Base-by-base conservation (phyloP, 2,329 filamentous ascomycete species). In the Paracamarosporium sp. region DNA sequence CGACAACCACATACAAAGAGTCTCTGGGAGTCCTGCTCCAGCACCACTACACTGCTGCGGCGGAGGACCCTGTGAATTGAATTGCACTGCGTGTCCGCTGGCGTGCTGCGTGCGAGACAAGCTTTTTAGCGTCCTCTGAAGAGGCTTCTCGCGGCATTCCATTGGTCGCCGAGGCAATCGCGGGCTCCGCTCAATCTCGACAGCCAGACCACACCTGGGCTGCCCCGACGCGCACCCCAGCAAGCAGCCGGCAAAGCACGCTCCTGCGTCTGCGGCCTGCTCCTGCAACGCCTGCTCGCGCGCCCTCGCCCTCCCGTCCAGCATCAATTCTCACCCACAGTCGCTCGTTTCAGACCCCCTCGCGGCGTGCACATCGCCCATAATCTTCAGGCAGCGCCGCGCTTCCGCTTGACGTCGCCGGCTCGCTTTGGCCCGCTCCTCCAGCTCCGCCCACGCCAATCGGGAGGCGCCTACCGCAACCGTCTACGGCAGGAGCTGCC, bases 291-390 rank as follows among this genome's bases (percentile, higher is more conserved):
- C 35, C 55, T 50, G 51, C 52, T 20, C 44, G 35, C 56, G 55
- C 56, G 56, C 61, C 60, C 64, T 61, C 51, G 44, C 55, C 56
- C 58, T 28, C 41, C 40, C 57, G 54, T 40, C 4, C 63, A 57
- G 60, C 63, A 55, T 56, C 57, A 57, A 22, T 62, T 60, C 72
- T 75, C 67, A 75, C 73, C 54, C 72, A 57, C 71, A 77, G 74
- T 76, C 74, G 72, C 64, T 77, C 74, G 70, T 77, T 76, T 68
- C 68, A 73, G 62, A 52, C 55, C 54, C 9, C 50, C 43, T 55
- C 53, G 45, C 59, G 44, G 53, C 50, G 56, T 65, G 66, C 67
- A 69, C 64, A 63, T 59, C 56, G 58, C 43, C 50, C 50, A 30
- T 47, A 51, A 27, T 50, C 31, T 36, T 35, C 54, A 47, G 31